Evolutionary conservation across 31 red algal species (phyloP).

Genomic region (Bonnemaisonia californica): DNA sequence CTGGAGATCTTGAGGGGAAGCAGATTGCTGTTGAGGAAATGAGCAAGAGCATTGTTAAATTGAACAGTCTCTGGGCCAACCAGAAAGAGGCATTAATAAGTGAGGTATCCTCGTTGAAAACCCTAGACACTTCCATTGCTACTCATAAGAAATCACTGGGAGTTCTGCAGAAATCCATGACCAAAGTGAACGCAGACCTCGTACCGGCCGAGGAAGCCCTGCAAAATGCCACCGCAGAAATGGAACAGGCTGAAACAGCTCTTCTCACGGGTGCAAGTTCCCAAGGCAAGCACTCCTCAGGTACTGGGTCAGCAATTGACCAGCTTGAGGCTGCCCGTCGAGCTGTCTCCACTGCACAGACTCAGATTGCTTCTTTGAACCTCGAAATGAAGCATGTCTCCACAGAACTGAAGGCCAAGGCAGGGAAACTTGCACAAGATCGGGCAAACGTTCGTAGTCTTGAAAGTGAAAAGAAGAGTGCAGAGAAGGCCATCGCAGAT

Average conservation of each 20-base stretch:
- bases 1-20: slow-evolving; percentile 33
- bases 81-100: slow-evolving; percentile 66
- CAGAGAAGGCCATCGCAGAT: slow-evolving; percentile 78
- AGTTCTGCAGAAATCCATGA: neutral
- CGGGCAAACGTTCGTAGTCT: slow-evolving; percentile 55
- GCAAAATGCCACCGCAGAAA: slow-evolving; percentile 31
- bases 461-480: slow-evolving; percentile 60
- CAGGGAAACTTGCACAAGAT: slow-evolving; percentile 55
- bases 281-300: slow-evolving; percentile 54
- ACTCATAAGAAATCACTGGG: slow-evolving; percentile 17
- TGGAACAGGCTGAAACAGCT: slow-evolving; percentile 65
- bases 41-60: slow-evolving; percentile 54
- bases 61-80: slow-evolving; percentile 53
- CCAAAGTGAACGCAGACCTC: slow-evolving; percentile 22
- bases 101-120: slow-evolving; percentile 27
- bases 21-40: slow-evolving; percentile 48
- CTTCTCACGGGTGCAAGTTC: slow-evolving; percentile 74
- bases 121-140: slow-evolving; percentile 27
- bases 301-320: slow-evolving; percentile 68
- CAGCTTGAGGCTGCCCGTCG: slow-evolving; percentile 77
- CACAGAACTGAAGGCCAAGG: slow-evolving; percentile 56
- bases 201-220: slow-evolving; percentile 36
- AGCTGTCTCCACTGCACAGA: slow-evolving; percentile 53
- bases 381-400: slow-evolving; percentile 47
- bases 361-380: slow-evolving; percentile 66